phyloP scores from a whole-genome alignment of 305 asterid species.

The Rubia occidens region DNA sequence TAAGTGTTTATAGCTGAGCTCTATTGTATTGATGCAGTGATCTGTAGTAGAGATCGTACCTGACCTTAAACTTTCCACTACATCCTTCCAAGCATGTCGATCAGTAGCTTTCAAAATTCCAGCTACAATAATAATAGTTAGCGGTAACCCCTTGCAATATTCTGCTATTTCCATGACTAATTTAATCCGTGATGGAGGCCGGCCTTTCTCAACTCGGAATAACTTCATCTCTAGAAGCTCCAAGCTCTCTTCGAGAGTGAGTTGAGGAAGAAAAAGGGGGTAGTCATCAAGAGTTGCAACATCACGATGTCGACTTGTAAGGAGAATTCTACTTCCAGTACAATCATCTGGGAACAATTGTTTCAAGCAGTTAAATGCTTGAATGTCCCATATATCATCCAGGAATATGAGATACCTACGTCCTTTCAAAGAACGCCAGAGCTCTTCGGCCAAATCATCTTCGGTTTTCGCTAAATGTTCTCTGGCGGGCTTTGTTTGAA shows the following conservation, averaged over 20 bases:
- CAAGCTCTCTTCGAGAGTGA: neutral
- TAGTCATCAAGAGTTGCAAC: neutral
- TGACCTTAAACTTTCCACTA: neutral
- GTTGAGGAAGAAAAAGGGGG: neutral
- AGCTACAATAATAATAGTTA: neutral
- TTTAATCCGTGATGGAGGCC: neutral
- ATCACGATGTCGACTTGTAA: constrained; percentile 4
- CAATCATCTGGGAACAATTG: neutral
- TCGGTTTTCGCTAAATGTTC: neutral
- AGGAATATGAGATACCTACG: neutral
- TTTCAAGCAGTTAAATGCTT: neutral
- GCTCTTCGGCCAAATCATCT: neutral
- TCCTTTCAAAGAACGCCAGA: neutral
- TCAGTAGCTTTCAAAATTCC: neutral
- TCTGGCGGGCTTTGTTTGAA: neutral
- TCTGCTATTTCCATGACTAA: constrained; percentile 3
- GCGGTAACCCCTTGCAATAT: neutral
- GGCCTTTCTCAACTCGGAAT: neutral
- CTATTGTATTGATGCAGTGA: neutral
- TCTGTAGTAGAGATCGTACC: neutral
- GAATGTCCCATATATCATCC: neutral
- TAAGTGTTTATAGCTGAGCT: neutral
- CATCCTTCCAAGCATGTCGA: neutral
- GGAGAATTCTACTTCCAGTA: neutral
- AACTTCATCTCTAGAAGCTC: neutral